These are phyloP conservation scores for Malus hybrid DNA, from an alignment of 331 rosid species.

Conservation along the genomic window DNA sequence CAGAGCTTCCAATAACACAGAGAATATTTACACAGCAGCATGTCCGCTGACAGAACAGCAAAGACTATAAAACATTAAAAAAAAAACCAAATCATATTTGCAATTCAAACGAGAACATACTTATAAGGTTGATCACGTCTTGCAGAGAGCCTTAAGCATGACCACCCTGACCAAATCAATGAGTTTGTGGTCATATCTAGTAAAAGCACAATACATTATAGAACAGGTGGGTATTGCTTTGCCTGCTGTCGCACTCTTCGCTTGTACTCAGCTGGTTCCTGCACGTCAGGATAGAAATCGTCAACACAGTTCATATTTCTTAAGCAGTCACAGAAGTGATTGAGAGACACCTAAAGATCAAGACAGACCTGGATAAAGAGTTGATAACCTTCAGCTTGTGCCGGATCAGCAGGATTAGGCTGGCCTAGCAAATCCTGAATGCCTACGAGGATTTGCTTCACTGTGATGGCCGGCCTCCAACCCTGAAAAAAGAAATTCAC, in stretches of 20 bases:
- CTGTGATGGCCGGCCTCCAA: constrained; percentile 89
- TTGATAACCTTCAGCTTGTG: constrained; percentile 83
- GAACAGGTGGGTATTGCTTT: constrained; percentile 66
- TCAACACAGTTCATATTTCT: background rate
- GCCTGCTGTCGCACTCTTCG: constrained; percentile 77
- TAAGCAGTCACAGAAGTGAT: background rate
- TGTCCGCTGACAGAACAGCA: background rate
- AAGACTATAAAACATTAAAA: background rate
- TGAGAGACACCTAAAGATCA: background rate
- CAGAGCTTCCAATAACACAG: background rate
- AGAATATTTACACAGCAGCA: background rate
- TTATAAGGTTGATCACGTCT: background rate
- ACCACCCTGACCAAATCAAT: background rate
- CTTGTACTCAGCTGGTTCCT: constrained; percentile 68
- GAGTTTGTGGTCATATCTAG: background rate
- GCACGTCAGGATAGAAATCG: constrained; percentile 11
- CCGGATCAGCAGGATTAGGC: constrained; percentile 85
- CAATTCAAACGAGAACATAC: background rate
- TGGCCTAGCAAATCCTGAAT: constrained; percentile 68
- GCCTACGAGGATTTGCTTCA: constrained; percentile 71
- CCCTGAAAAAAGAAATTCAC: constrained; percentile 30
- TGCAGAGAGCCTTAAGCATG: background rate
- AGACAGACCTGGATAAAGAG: constrained; percentile 62
- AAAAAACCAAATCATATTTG: background rate
- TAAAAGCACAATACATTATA: constrained; percentile 24